Evolutionary conservation across 257 asterid species (phyloP).

Genomic region (Solanum rostratum): DNA sequence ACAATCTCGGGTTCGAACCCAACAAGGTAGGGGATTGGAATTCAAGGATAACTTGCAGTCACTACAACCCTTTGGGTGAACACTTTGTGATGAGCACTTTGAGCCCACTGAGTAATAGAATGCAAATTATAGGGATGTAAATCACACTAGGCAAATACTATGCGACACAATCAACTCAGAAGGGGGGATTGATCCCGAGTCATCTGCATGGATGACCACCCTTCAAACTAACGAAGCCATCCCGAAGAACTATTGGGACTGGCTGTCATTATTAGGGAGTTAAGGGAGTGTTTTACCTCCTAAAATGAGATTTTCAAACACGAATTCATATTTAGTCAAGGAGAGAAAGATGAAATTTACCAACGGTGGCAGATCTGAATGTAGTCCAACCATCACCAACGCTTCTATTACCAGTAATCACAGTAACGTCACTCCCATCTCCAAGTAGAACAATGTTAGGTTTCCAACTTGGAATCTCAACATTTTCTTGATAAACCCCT

Average conservation of each 20-base stretch:
- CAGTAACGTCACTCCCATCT: slow-evolving; percentile 61
- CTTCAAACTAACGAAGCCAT: too few relatives aligned
- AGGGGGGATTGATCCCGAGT: too few relatives aligned
- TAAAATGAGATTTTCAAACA: not conserved
- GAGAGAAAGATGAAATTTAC: slow-evolving; percentile 19
- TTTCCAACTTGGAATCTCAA: slow-evolving; percentile 73
- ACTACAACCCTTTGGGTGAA: too few relatives aligned
- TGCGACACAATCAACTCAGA: too few relatives aligned
- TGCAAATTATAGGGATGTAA: too few relatives aligned
- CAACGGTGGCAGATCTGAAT: slow-evolving; percentile 85
- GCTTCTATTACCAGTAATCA: slow-evolving; percentile 45
- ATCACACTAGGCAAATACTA: too few relatives aligned
- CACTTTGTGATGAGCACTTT: too few relatives aligned
- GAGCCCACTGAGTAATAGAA: too few relatives aligned
- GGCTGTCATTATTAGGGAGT: not conserved
- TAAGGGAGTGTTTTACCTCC: too few relatives aligned
- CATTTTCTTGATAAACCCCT: slow-evolving; percentile 73
- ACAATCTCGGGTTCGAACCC: not conserved
- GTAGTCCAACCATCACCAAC: slow-evolving; percentile 86
- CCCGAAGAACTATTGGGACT: too few relatives aligned
- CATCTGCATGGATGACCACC: too few relatives aligned
- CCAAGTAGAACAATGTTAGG: slow-evolving; percentile 70
- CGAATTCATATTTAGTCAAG: fast-evolving
- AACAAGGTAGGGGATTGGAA: not conserved
- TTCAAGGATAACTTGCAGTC: too few relatives aligned